Evolutionary conservation across 805 yeast genomes (phyloP).

Genomic region (Candida cerambycidarum): DNA sequence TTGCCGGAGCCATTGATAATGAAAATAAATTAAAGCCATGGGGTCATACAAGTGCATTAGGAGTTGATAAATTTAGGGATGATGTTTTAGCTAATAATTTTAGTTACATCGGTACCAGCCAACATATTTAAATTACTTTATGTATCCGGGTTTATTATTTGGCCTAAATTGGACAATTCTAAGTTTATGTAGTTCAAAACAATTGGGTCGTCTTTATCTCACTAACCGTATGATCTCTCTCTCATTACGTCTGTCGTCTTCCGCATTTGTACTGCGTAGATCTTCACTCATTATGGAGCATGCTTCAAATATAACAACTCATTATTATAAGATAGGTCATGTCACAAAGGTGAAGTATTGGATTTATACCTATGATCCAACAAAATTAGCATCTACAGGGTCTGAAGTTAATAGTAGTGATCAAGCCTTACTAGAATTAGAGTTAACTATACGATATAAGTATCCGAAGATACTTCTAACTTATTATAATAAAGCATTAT

Average conservation of each 20-base stretch:
- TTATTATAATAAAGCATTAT: slow-evolving; percentile 41
- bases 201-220: too few species aligned
- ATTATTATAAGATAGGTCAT: slow-evolving; percentile 42
- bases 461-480: slow-evolving; percentile 40
- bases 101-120: neutral
- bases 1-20: slow-evolving; percentile 30
- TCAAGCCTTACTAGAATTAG: slow-evolving; percentile 41
- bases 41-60: slow-evolving; percentile 37
- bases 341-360: slow-evolving; percentile 28
- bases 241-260: too few species aligned
- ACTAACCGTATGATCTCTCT: too few species aligned
- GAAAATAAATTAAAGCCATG: slow-evolving; percentile 33
- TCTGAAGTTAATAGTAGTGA: slow-evolving; percentile 30
- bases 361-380: slow-evolving; percentile 21
- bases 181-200: too few species aligned
- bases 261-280: too few species aligned
- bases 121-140: too few species aligned
- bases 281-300: slow-evolving; percentile 13
- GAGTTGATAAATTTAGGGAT: slow-evolving; percentile 26
- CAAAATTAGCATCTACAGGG: neutral
- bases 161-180: too few species aligned
- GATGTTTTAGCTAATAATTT: slow-evolving; percentile 25
- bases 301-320: slow-evolving; percentile 33
- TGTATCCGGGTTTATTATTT: too few species aligned
- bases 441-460: slow-evolving; percentile 33